Conservation (phyloP, 2,329 filamentous ascomycete genomes). For the Fusarium sp. region DNA sequence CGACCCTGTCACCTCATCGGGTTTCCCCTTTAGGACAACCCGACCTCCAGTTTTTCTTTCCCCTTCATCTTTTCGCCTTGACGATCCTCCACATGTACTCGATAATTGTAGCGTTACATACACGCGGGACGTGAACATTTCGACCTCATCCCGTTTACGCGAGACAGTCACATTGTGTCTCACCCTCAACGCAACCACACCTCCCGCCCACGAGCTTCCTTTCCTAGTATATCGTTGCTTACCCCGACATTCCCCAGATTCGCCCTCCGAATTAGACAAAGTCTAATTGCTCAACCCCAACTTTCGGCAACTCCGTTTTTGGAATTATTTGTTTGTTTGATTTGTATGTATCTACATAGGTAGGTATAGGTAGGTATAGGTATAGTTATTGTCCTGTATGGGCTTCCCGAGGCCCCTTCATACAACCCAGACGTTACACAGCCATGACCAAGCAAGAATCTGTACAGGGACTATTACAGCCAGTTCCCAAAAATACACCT, state of each 20-base stretch:
- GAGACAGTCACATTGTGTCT: not conserved
- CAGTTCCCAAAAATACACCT: slow-evolving; percentile 24
- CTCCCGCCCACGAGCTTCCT: not conserved
- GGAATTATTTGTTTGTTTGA: slow-evolving; percentile 23
- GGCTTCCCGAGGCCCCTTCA: slow-evolving; percentile 14
- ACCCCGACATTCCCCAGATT: slow-evolving; percentile 23
- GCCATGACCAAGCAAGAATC: slow-evolving; percentile 11
- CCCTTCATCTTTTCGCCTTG: not conserved
- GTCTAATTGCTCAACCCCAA: slow-evolving; percentile 4
- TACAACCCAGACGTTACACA: slow-evolving; percentile 16
- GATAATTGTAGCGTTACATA: not conserved
- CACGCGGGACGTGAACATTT: not conserved
- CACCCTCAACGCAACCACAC: slow-evolving; percentile 5
- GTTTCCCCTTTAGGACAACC: slow-evolving; percentile 36
- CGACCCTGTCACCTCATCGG: slow-evolving; percentile 12
- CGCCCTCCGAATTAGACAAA: not conserved
- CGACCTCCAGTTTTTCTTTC: slow-evolving; percentile 11
- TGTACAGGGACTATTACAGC: slow-evolving; percentile 35
- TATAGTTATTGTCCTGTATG: slow-evolving; percentile 9
- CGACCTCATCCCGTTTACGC: slow-evolving; percentile 1
- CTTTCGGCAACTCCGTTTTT: slow-evolving; percentile 14
- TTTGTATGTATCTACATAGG: slow-evolving; percentile 30
- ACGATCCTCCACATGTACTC: slow-evolving; percentile 31
- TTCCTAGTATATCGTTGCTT: slow-evolving; percentile 3
- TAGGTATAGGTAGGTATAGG: slow-evolving; percentile 28